phyloP scores from a whole-genome alignment of 352 stramenopile species.

The Globisporangium paroecandrum region DNA sequence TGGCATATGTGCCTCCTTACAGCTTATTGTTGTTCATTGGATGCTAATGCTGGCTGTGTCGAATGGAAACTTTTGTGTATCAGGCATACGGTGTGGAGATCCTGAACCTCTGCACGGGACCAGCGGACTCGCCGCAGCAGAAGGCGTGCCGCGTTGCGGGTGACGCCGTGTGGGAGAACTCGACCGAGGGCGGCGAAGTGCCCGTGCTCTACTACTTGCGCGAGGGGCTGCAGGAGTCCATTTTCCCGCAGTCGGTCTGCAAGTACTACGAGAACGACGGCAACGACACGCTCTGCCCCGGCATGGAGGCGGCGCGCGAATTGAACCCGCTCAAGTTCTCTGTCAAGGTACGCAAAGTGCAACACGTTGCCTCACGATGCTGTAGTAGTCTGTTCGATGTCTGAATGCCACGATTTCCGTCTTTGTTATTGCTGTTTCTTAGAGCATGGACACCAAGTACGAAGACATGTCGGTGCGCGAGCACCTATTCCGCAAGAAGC shows the following conservation, averaged over 20 bases:
- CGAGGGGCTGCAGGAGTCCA: conserved; percentile 66
- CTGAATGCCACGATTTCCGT: not conserved
- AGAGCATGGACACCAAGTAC: conserved; percentile 80
- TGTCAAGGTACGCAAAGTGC: conserved; percentile 35
- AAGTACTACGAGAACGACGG: conserved; percentile 60
- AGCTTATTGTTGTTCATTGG: not conserved
- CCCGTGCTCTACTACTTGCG: conserved; percentile 73
- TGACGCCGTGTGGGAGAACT: conserved; percentile 77
- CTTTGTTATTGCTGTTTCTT: not conserved
- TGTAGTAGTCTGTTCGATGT: not conserved
- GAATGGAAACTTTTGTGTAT: not conserved
- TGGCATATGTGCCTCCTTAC: not conserved
- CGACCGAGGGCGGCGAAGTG: conserved; percentile 72
- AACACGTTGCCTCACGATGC: too few relatives aligned
- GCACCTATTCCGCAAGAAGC: conserved; percentile 66
- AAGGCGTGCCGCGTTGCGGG: conserved; percentile 65
- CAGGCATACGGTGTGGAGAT: conserved; percentile 72
- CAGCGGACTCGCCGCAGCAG: conserved; percentile 61
- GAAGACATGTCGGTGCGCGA: conserved; percentile 77
- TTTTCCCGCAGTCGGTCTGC: conserved; percentile 70
- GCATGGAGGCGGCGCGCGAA: conserved; percentile 44
- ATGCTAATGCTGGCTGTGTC: too few relatives aligned
- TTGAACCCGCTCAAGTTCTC: conserved; percentile 70
- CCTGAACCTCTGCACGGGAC: conserved; percentile 63
- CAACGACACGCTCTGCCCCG: conserved; percentile 67